A percentile compares a stretch with the other conserved stretches of the same genome.
Conservation (phyloP, 352 stramenopile species). For the Phytophthora colocasiae region DNA sequence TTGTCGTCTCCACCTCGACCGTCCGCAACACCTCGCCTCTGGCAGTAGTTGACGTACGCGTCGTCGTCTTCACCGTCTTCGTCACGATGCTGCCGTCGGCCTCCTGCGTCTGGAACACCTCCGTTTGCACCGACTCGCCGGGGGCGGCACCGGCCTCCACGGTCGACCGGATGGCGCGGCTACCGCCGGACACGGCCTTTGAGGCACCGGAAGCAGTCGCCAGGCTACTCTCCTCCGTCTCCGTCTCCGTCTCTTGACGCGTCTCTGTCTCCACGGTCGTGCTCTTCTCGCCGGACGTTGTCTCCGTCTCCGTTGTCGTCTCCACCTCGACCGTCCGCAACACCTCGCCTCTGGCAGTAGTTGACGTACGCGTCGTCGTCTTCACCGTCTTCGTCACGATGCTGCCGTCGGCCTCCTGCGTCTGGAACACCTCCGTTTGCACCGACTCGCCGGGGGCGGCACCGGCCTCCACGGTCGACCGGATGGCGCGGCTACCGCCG, state of each 20-base stretch:
- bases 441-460: conserved; percentile 5
- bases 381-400: conserved; percentile 20
- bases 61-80: conserved; percentile 19
- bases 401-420: conserved; percentile 10
- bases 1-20: conserved; percentile 16
- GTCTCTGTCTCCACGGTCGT: conserved; percentile 12
- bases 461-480: conserved; percentile 8
- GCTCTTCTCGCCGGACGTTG: conserved; percentile 9
- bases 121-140: conserved; percentile 11
- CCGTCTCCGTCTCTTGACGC: neutral
- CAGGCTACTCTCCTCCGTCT: conserved; percentile 19
- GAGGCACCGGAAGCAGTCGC: neutral
- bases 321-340: conserved; percentile 14
- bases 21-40: conserved; percentile 2
- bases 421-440: conserved; percentile 17
- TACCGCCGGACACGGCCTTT: neutral
- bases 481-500: neutral
- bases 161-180: conserved; percentile 1
- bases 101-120: conserved; percentile 15
- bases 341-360: neutral
- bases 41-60: neutral
- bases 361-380: conserved; percentile 6
- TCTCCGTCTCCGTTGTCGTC: conserved; percentile 20
- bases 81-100: conserved; percentile 15
- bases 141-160: conserved; percentile 7